phyloP scores from a whole-genome alignment of 331 rosid species.

The Arachis monticola region DNA sequence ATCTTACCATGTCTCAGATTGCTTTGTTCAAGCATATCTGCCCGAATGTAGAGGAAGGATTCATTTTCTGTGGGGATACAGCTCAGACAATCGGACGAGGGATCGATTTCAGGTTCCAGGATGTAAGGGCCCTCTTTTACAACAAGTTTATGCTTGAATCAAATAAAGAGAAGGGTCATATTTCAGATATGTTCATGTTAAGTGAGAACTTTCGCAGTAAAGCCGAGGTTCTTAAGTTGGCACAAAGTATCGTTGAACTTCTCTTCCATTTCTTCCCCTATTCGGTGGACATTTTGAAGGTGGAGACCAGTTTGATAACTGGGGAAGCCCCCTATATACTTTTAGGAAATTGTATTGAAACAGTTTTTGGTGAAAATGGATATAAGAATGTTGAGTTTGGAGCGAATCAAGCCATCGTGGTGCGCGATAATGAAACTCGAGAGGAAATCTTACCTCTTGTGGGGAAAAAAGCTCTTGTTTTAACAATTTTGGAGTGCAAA shows the following conservation, averaged over 20 bases:
- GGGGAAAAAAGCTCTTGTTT: conserved; percentile 64
- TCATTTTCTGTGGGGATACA: conserved; percentile 76
- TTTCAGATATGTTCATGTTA: conserved; percentile 55
- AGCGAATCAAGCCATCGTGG: conserved; percentile 62
- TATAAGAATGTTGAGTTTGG: conserved; percentile 53
- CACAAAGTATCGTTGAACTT: conserved; percentile 63
- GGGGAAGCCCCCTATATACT: conserved; percentile 64
- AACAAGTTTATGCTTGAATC: conserved; percentile 51
- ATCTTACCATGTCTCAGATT: conserved; percentile 66
- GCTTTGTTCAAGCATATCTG: conserved; percentile 63
- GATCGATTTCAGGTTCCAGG: conserved; percentile 70
- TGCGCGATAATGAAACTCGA: conserved; percentile 52
- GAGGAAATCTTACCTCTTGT: conserved; percentile 38
- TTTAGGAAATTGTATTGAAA: conserved; percentile 50
- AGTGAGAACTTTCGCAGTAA: conserved; percentile 64
- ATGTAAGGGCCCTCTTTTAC: conserved; percentile 61
- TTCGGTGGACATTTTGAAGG: conserved; percentile 56
- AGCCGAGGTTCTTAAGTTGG: conserved; percentile 57
- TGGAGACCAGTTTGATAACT: conserved; percentile 56
- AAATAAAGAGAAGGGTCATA: conserved; percentile 41
- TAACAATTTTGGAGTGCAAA: conserved; percentile 65
- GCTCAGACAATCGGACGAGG: conserved; percentile 74
- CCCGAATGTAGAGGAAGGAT: conserved; percentile 70
- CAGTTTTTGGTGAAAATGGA: conserved; percentile 50
- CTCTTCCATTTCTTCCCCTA: conserved; percentile 62